Percentiles rank a stretch among this genome's conserved stretches.
Evolutionary conservation across 2,329 filamentous ascomycete species (phyloP).

Genomic region (Colletotrichum somersetense): DNA sequence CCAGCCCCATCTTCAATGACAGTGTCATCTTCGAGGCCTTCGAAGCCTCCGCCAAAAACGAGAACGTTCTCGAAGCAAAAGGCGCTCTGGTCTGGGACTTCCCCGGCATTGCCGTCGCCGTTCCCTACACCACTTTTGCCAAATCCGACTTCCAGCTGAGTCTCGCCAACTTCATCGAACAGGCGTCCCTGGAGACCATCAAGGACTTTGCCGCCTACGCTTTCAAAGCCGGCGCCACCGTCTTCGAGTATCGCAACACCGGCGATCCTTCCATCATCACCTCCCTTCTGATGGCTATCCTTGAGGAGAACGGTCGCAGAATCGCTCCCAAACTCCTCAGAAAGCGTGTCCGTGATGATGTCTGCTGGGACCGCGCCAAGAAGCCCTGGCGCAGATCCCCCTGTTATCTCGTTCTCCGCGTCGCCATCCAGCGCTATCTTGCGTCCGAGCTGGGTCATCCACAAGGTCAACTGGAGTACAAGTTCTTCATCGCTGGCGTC

Average conservation of each 20-base stretch:
- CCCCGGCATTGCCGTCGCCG: constrained; percentile 64
- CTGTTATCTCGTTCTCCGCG: constrained; percentile 72
- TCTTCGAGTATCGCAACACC: constrained; percentile 70
- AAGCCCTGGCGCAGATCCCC: constrained; percentile 73
- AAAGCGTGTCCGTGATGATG: constrained; percentile 75
- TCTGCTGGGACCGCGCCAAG: constrained; percentile 60
- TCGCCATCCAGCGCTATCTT: constrained; percentile 67
- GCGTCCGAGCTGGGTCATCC: constrained; percentile 54
- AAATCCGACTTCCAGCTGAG: constrained; percentile 45
- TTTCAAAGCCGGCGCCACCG: constrained; percentile 62
- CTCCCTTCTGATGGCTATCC: constrained; percentile 69
- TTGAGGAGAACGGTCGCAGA: constrained; percentile 65
- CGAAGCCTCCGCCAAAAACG: constrained; percentile 67
- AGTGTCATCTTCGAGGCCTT: constrained; percentile 66
- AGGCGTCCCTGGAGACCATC: constrained; percentile 66
- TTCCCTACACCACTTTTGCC: constrained; percentile 53
- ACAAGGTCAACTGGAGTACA: constrained; percentile 65
- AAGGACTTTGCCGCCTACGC: constrained; percentile 65
- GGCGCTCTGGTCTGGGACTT: constrained; percentile 70
- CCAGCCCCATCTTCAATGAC: constrained; percentile 45
- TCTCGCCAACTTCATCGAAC: constrained; percentile 66
- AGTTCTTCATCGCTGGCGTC: constrained; percentile 65
- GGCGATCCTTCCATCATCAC: constrained; percentile 68
- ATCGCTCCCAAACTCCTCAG: constrained; percentile 54
- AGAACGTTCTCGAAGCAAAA: constrained; percentile 64